Base-by-base conservation (phyloP, 169 alveolate species). In the Eimeria sp. region DNA sequence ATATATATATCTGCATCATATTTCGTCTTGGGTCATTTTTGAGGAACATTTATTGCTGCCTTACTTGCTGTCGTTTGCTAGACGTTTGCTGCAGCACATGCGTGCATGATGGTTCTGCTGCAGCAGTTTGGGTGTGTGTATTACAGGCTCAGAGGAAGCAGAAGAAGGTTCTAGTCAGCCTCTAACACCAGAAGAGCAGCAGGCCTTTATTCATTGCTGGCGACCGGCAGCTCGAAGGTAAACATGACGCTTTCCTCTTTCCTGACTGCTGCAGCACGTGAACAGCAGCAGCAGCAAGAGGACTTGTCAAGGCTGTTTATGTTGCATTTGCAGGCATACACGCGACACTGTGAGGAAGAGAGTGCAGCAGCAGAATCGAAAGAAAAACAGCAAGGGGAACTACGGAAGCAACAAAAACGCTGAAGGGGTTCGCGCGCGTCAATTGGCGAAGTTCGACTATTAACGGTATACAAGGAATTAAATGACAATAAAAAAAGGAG, bases 371-470 rank as follows among this genome's bases (percentile, higher is more conserved):
- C 67, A 92, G 49, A n/a, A 51, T 58, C 65, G 58, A 84, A 92
- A 92, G 91, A 92, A 78, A 72, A 76, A 75, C 25, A 63, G 83
- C 18, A 51, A 49, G n/a, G 76, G 95, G 67, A 92, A 92, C 27
- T 75, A 70, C 30, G 95, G 95, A 7, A n/a, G 84, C n/a, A 92
- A 92, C 40, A 92, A 92, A 63, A 92, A 92, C 45, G 91, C 86
- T 9, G 95, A 76, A 27, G 54, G 91, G 20, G 63, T 92, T 40
- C 30, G 43, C 27, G 95, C 95, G 7, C 57, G 67, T 30, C 90
- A 82, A n/a, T 51, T 82, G 90, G 25, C 90, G 20, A 82, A 82
- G 73, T 82, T 82, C 30, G 90, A 82, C 22, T 82, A 72, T 49
- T 82, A 82, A 34, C 40, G 67, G 11, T 54, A 10, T 18, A 61